These are phyloP conservation scores for Populus ilicifolia DNA, from an alignment of 345 rosid species.

Conservation along the genomic window DNA sequence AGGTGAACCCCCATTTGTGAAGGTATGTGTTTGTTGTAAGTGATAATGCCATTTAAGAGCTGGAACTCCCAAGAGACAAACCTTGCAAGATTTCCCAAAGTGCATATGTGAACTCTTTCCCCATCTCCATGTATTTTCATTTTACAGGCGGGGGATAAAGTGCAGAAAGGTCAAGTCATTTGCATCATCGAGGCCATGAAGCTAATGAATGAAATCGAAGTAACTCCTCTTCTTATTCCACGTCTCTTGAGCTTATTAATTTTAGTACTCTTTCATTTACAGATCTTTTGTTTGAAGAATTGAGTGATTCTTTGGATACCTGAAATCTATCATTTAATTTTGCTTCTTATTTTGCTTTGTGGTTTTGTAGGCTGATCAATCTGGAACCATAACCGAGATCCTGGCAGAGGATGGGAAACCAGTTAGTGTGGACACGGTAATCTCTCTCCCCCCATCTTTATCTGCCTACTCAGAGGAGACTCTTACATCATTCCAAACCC, in stretches of 20 bases:
- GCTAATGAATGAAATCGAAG: slow-evolving; percentile 98
- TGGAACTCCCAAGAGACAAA: not conserved
- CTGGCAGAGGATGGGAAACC: slow-evolving; percentile 80
- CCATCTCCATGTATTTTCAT: not conserved
- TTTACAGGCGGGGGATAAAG: slow-evolving; percentile 85
- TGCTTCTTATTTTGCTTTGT: not conserved
- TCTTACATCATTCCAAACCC: not conserved
- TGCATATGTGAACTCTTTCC: not conserved
- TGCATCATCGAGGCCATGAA: slow-evolving; percentile 99
- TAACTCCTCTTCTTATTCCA: slow-evolving; percentile 13
- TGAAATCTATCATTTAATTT: not conserved
- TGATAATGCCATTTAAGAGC: not conserved
- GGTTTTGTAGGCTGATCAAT: slow-evolving; percentile 73
- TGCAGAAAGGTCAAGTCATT: slow-evolving; percentile 89
- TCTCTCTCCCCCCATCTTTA: not conserved
- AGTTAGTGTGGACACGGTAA: slow-evolving; percentile 81
- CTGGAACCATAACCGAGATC: slow-evolving; percentile 80
- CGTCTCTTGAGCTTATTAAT: not conserved
- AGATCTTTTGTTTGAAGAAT: not conserved
- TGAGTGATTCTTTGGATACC: not conserved
- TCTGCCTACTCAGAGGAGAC: not conserved
- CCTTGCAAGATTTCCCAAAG: not conserved
- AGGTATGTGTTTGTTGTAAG: slow-evolving; percentile 40
- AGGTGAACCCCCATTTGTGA: slow-evolving; percentile 86
- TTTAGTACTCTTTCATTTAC: not conserved